Percentiles rank a stretch among this genome's conserved stretches.
Evolutionary conservation across 2,329 filamentous ascomycete genomes (phyloP).

Genomic region (Talaromyces amestolkiae): DNA sequence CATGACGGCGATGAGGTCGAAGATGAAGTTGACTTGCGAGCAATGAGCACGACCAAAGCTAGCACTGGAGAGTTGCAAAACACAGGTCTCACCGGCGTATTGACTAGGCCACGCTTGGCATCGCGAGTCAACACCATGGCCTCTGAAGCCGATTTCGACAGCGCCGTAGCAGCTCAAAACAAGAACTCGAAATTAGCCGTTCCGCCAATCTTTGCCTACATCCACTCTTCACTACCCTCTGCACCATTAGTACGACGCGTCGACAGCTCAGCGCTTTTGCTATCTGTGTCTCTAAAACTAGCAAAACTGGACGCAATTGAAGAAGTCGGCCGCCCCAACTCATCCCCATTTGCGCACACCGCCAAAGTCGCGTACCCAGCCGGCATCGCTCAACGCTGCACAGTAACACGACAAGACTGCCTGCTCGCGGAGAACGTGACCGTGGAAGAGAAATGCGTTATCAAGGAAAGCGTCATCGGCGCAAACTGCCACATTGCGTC

Average conservation of each 20-base stretch:
- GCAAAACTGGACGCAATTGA: constrained; percentile 71
- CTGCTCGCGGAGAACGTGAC: constrained; percentile 85
- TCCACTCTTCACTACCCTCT: constrained; percentile 58
- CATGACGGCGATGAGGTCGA: constrained; percentile 45
- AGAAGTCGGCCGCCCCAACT: constrained; percentile 58
- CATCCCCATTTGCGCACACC: constrained; percentile 73
- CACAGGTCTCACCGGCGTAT: constrained; percentile 15
- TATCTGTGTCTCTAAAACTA: constrained; percentile 77
- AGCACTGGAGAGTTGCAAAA: constrained; percentile 23
- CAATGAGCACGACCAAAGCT: constrained; percentile 54
- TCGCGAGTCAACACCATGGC: constrained; percentile 28
- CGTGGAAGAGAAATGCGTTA: constrained; percentile 82
- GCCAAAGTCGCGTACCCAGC: constrained; percentile 81
- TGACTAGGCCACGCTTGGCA: constrained; percentile 26
- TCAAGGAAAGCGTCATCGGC: constrained; percentile 89
- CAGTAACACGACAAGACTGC: constrained; percentile 77
- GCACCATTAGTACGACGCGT: constrained; percentile 77
- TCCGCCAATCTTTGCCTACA: constrained; percentile 76
- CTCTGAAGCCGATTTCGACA: constrained; percentile 19
- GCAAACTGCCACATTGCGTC: constrained; percentile 81
- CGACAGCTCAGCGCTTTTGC: constrained; percentile 78
- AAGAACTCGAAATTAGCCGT: constrained; percentile 46
- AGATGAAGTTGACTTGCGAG: constrained; percentile 55
- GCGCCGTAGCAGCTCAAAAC: constrained; percentile 8
- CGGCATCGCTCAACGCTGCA: constrained; percentile 74